A percentile compares a stretch with the other conserved stretches of the same genome.
Evolutionary conservation across 106 monocot genomes (phyloP).

Genomic region (Amphibolis antarctica): DNA sequence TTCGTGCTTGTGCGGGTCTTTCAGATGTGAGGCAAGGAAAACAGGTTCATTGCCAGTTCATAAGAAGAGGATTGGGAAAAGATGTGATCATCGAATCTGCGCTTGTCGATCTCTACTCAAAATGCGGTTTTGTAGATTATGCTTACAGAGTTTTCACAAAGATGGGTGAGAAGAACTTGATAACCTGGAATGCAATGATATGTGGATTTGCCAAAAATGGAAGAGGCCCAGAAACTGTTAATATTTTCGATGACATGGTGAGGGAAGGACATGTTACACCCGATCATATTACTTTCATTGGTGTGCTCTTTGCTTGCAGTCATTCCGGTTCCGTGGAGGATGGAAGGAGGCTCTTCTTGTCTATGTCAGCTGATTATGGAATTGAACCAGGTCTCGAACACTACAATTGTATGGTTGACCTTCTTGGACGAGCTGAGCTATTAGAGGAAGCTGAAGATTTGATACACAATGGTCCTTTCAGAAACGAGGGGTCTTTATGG

Average conservation of each 20-base stretch:
- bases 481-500: conserved; percentile 65
- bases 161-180: conserved; percentile 35
- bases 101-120: conserved; percentile 72
- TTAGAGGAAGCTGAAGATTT: conserved; percentile 82
- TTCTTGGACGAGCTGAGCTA: conserved; percentile 56
- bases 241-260: conserved; percentile 56
- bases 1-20: conserved; percentile 72
- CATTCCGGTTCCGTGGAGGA: conserved; percentile 61
- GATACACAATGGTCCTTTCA: conserved; percentile 31
- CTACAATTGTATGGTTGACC: conserved; percentile 85
- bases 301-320: conserved; percentile 77
- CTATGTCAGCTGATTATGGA: conserved; percentile 39
- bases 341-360: conserved; percentile 17
- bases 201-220: conserved; percentile 77
- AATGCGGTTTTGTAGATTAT: conserved; percentile 58
- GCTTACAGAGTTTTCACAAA: conserved; percentile 39
- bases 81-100: conserved; percentile 76
- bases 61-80: conserved; percentile 32
- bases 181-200: conserved; percentile 89
- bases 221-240: conserved; percentile 27
- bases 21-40: conserved; percentile 39
- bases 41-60: conserved; percentile 53
- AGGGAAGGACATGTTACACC: conserved; percentile 38
- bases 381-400: conserved; percentile 64
- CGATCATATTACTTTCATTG: conserved; percentile 72